Percentiles rank a stretch among this genome's conserved stretches.
Conservation (phyloP, 2,329 filamentous ascomycete species). For the Cordyceps sp. region DNA sequence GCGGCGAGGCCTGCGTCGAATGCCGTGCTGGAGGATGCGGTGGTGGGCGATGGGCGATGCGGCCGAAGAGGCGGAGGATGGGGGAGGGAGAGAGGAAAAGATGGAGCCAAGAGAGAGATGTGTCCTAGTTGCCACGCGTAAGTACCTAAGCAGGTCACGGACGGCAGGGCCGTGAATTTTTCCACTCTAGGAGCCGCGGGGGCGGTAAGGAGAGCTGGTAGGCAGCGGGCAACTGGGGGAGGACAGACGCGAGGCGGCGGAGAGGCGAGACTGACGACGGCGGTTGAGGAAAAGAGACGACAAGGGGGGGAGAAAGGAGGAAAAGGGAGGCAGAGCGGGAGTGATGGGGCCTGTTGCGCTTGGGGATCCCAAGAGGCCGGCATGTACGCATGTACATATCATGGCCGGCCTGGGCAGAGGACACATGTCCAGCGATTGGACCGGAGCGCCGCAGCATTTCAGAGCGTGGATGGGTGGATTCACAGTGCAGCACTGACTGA, state of each 20-base stretch:
- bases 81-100: neutral
- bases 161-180: constrained; percentile 5
- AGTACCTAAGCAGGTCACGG: constrained; percentile 7
- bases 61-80: constrained; percentile 5
- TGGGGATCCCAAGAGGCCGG: too few species aligned
- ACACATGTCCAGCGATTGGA: constrained; percentile 9
- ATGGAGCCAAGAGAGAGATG: constrained; percentile 5
- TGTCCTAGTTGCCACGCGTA: constrained; percentile 14
- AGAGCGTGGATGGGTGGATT: constrained; percentile 3
- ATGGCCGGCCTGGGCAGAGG: constrained; percentile 7
- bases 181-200: constrained; percentile 5
- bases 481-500: constrained; percentile 1
- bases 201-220: too few species aligned
- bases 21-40: constrained; percentile 2
- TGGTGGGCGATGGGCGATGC: constrained; percentile 3
- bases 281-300: neutral
- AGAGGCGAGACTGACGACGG: neutral
- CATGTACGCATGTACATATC: too few species aligned
- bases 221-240: neutral
- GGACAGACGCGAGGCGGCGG: neutral
- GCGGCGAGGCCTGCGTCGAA: constrained; percentile 13
- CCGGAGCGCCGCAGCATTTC: constrained; percentile 3
- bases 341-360: too few species aligned
- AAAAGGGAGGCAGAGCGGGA: neutral
- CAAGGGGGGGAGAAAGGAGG: neutral